Evolutionary conservation across 345 rosid genomes (phyloP).

Genomic region (Acer negundo): DNA sequence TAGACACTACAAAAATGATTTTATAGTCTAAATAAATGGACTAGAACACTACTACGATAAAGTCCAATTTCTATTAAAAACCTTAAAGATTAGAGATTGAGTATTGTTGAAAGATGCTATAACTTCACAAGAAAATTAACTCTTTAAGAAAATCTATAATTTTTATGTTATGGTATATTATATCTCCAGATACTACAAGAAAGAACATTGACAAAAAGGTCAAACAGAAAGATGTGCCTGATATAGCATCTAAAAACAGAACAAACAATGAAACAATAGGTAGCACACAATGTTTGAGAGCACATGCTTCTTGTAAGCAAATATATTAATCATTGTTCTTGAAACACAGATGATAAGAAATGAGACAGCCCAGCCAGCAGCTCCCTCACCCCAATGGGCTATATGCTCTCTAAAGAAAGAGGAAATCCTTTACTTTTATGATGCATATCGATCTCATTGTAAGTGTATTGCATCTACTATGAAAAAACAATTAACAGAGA

Average conservation of each 20-base stretch:
- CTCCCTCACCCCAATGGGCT: neutral
- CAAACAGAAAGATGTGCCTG: neutral
- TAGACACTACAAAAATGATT: neutral
- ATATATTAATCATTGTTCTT: neutral
- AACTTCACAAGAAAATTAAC: neutral
- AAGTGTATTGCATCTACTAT: neutral
- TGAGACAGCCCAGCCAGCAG: neutral
- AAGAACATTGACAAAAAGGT: neutral
- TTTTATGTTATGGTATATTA: neutral
- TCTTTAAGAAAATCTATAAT: neutral
- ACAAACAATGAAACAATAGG: neutral
- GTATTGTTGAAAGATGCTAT: too few species aligned
- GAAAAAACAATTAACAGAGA: neutral
- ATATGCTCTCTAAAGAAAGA: neutral
- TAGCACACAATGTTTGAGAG: neutral
- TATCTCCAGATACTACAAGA: neutral
- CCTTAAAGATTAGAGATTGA: neutral
- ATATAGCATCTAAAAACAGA: neutral
- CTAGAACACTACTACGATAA: neutral
- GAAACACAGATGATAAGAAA: neutral
- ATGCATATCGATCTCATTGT: neutral
- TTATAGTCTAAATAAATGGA: neutral
- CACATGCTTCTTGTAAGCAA: neutral
- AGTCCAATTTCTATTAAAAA: neutral
- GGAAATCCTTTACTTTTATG: neutral